Base-by-base conservation (phyloP, 371 early-diverging fungal species). In the Apophysomyces elegans region DNA sequence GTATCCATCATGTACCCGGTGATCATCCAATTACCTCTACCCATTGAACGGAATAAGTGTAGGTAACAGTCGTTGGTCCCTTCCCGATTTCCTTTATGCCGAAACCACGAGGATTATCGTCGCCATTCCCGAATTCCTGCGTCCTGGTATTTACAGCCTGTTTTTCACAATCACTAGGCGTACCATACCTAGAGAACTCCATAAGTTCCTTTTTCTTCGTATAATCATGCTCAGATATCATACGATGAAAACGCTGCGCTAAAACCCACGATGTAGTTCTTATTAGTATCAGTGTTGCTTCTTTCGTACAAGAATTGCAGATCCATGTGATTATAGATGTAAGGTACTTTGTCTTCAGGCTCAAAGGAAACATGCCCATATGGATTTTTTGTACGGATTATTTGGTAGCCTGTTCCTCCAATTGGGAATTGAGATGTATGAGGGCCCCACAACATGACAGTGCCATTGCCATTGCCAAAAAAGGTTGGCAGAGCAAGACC, bases 21-120 rank as follows among this genome's bases (percentile, higher is more conserved):
- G 11, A 37, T 16, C 9, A 5, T 0, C 7, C 11, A n/a, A 12
- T n/a, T 56, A 74, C 74, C 68, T 89, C 83, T 41, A 76, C 72
- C 88, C 88, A 89, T 47, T 66, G 65, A 35, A 89, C 86, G 8
- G 87, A 84, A 69, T 89, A 89, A 7, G 88, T 80, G 61, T 85
- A 89, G 37, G 83, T 77, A 38, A 88, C 76, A 11, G 61, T 68
- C 0, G 66, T 63, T 12, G 60, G 67, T 38, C 70, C 71, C 43
- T 71, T 72, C 14, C 72, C 76, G 5, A 87, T 67, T 18, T 76
- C 59, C 60, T 80, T 76, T 63, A 74, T 73, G 5, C 64, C 66
- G 21, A 63, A 60, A n/a, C 68, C 65, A 12, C 61, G 47, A 26
- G n/a, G 8, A 26, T 26, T 26, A 26, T 26, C 32, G 1, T 26